phyloP scores from a whole-genome alignment of 2,329 filamentous ascomycete species.

The Cladosporium austrohemisphaericum region DNA sequence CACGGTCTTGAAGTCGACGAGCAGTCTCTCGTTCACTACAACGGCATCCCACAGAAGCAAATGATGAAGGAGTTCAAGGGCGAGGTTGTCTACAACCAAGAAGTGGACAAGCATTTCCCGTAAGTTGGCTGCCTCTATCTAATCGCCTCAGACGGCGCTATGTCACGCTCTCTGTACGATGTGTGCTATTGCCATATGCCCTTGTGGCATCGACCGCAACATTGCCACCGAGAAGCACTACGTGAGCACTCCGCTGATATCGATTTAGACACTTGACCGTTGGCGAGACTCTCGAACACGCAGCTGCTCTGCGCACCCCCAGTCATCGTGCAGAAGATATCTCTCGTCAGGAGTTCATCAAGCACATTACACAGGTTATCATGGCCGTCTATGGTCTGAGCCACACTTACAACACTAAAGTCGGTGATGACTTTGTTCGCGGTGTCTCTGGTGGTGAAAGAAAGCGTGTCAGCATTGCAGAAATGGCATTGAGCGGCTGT shows the following conservation, averaged over 20 bases:
- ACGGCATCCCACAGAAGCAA: conserved; percentile 47
- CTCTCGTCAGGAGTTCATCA: conserved; percentile 42
- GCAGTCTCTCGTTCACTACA: conserved; percentile 56
- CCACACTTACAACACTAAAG: conserved; percentile 55
- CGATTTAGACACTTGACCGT: conserved; percentile 48
- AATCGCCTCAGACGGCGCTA: no score
- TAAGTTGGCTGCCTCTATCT: background rate
- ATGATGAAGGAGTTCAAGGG: conserved; percentile 48
- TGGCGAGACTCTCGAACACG: conserved; percentile 55
- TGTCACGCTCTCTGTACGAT: no score
- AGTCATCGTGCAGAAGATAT: conserved; percentile 35
- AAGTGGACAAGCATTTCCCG: conserved; percentile 53
- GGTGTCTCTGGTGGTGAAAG: conserved; percentile 54
- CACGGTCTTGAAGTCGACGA: conserved; percentile 55
- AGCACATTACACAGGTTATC: conserved; percentile 48
- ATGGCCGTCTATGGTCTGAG: conserved; percentile 53
- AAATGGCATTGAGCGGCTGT: conserved; percentile 43
- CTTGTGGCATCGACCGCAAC: no score
- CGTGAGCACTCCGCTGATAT: background rate
- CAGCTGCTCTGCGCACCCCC: conserved; percentile 51
- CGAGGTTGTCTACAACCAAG: conserved; percentile 45
- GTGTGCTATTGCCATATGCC: no score
- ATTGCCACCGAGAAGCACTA: no score
- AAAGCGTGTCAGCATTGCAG: conserved; percentile 60
- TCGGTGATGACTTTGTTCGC: conserved; percentile 57